phyloP scores from a whole-genome alignment of 2,329 filamentous ascomycete genomes.

The Saccharata proteae region DNA sequence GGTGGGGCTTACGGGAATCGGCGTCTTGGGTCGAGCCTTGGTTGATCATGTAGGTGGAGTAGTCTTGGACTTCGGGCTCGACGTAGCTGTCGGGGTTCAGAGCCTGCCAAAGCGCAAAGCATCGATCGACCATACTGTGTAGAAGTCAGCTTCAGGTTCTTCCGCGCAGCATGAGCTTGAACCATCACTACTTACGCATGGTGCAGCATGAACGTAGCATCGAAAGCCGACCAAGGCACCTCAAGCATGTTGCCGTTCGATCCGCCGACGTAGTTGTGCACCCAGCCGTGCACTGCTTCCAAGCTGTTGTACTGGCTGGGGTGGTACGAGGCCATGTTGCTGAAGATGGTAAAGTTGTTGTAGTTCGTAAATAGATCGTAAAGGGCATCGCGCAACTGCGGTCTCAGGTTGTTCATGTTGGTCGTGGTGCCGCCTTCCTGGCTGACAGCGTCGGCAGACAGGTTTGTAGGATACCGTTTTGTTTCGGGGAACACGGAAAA shows the following conservation, averaged over 20 bases:
- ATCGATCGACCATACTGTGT: conserved; percentile 56
- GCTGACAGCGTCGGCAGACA: conserved; percentile 35
- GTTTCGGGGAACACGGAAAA: conserved; percentile 25
- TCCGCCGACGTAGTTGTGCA: conserved; percentile 43
- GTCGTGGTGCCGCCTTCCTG: conserved; percentile 33
- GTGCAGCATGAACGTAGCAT: conserved; percentile 69
- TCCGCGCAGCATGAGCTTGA: no score
- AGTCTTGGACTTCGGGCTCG: conserved; percentile 38
- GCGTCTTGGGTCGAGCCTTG: conserved; percentile 43
- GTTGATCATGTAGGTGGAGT: conserved; percentile 49
- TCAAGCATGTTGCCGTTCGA: conserved; percentile 43
- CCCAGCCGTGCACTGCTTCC: conserved; percentile 35
- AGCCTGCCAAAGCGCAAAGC: conserved; percentile 66
- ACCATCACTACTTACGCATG: conserved; percentile 35
- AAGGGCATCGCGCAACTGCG: conserved; percentile 9
- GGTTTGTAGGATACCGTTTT: conserved; percentile 41
- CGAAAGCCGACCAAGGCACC: conserved; percentile 64
- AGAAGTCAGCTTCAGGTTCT: background rate
- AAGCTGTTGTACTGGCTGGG: conserved; percentile 44
- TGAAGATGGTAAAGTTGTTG: conserved; percentile 54
- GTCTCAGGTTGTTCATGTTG: conserved; percentile 13
- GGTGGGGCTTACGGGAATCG: conserved; percentile 31
- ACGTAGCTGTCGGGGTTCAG: conserved; percentile 60
- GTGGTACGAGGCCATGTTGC: conserved; percentile 46
- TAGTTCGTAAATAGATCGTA: conserved; percentile 52